These are phyloP conservation scores for Chytriomyces confervae DNA, from an alignment of 192 early-diverging fungal genomes.

Conservation along the genomic window DNA sequence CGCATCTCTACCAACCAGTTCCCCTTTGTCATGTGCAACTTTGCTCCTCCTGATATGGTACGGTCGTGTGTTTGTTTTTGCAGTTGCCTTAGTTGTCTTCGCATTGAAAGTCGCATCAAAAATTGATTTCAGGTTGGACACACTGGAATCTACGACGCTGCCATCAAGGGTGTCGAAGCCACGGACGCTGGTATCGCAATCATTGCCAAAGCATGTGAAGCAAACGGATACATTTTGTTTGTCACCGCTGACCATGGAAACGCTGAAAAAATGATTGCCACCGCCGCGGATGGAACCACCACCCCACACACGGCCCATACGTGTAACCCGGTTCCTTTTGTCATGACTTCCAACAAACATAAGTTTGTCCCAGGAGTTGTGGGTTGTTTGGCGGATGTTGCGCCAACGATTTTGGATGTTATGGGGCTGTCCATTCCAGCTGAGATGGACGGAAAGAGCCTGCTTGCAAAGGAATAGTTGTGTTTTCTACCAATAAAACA, in stretches of 20 bases:
- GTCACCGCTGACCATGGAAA: constrained; percentile 99
- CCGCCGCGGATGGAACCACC: constrained; percentile 64
- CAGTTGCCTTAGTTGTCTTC: too few relatives aligned
- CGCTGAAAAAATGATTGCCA: constrained; percentile 94
- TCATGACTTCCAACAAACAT: constrained; percentile 75
- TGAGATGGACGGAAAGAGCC: constrained; percentile 89
- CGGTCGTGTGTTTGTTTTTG: constrained; percentile 3
- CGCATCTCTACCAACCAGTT: constrained; percentile 77
- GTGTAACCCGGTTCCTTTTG: constrained; percentile 86
- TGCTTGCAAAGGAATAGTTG: constrained; percentile 35
- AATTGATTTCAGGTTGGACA: constrained; percentile 71
- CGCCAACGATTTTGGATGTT: constrained; percentile 89
- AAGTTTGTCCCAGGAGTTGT: constrained; percentile 39
- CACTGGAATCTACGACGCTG: constrained; percentile 93
- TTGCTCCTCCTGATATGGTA: constrained; percentile 87
- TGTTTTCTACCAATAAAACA: too few relatives aligned
- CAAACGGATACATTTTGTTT: constrained; percentile 87
- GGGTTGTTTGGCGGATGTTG: constrained; percentile 92
- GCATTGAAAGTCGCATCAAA: constrained; percentile 3
- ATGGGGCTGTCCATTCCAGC: constrained; percentile 94
- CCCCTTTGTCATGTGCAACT: constrained; percentile 98
- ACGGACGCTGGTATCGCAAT: constrained; percentile 95
- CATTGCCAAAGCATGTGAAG: constrained; percentile 92
- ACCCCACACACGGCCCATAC: constrained; percentile 99
- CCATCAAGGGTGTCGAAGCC: constrained; percentile 87